Conservation (phyloP, 148 eudicot species). For the Heliamphora exappendiculata region DNA sequence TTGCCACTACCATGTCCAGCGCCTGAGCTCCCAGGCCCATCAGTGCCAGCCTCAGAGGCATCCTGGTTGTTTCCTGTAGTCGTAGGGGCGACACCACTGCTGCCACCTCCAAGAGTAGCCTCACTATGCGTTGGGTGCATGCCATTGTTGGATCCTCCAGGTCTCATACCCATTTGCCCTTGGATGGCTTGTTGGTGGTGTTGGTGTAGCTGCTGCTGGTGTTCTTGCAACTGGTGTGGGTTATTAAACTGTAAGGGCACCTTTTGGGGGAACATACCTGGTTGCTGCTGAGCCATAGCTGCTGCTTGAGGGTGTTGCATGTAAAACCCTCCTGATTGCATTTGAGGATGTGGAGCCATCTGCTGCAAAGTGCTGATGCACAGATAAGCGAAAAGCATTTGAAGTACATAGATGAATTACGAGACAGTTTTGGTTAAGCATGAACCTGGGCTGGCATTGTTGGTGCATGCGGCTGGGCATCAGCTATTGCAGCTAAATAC, state of each 20-base stretch:
- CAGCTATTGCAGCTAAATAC: conserved; percentile 98
- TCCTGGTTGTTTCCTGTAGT: conserved; percentile 52
- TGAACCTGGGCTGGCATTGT: conserved; percentile 62
- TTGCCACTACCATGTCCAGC: conserved; percentile 42
- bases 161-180: conserved; percentile 47
- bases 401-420: neutral
- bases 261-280: conserved; percentile 52
- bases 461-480: conserved; percentile 92
- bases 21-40: conserved; percentile 34
- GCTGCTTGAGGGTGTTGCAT: conserved; percentile 83
- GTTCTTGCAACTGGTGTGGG: conserved; percentile 56
- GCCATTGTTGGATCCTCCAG: conserved; percentile 44
- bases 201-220: conserved; percentile 43
- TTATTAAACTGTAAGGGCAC: conserved; percentile 51
- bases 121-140: conserved; percentile 44
- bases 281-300: conserved; percentile 68
- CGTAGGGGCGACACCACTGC: conserved; percentile 21
- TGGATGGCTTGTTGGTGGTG: conserved; percentile 46
- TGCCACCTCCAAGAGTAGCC: conserved; percentile 32
- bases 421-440: neutral
- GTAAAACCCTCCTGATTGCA: conserved; percentile 83
- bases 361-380: conserved; percentile 35
- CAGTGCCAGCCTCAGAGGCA: conserved; percentile 30
- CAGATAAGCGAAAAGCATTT: neutral
- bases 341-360: conserved; percentile 76